phyloP scores from a whole-genome alignment of 2,329 filamentous ascomycete genomes.

The Ophiostoma montium region DNA sequence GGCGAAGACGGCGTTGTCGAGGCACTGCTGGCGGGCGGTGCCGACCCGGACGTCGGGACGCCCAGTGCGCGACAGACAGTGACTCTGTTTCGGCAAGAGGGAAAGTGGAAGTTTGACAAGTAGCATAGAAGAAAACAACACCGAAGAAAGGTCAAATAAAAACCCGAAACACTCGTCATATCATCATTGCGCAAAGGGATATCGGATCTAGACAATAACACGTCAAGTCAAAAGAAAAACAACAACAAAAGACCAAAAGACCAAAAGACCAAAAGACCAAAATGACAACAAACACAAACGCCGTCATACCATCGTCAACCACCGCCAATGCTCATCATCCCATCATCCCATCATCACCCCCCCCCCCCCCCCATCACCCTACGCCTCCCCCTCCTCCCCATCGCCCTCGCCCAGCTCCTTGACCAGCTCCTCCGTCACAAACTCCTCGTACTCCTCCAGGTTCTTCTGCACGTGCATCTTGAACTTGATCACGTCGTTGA shows the following conservation, averaged over 20 bases:
- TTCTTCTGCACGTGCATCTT: slow-evolving; percentile 93
- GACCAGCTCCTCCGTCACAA: slow-evolving; percentile 88
- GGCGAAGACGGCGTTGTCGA: slow-evolving; percentile 50
- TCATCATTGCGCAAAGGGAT: not conserved
- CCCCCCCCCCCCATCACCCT: not conserved
- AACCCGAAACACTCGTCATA: no score
- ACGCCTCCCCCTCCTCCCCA: slow-evolving; percentile 15
- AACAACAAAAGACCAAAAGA: not conserved
- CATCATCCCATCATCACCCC: not conserved
- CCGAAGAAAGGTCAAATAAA: no score
- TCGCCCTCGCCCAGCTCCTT: slow-evolving; percentile 50
- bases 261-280: no score
- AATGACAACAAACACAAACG: not conserved
- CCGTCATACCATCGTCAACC: not conserved
- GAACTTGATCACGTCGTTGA: slow-evolving; percentile 97
- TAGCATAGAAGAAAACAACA: no score
- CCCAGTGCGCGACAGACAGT: slow-evolving; percentile 36
- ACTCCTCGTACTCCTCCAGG: slow-evolving; percentile 85
- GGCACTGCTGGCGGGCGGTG: slow-evolving; percentile 35
- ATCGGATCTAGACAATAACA: not conserved
- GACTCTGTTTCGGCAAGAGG: slow-evolving; percentile 37
- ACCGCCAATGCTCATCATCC: not conserved
- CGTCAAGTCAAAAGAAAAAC: not conserved
- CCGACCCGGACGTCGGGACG: slow-evolving; percentile 37
- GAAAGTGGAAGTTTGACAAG: slow-evolving; percentile 26